Evolutionary conservation across 2,329 filamentous ascomycete species (phyloP).

Genomic region (Davidsoniella virescens): DNA sequence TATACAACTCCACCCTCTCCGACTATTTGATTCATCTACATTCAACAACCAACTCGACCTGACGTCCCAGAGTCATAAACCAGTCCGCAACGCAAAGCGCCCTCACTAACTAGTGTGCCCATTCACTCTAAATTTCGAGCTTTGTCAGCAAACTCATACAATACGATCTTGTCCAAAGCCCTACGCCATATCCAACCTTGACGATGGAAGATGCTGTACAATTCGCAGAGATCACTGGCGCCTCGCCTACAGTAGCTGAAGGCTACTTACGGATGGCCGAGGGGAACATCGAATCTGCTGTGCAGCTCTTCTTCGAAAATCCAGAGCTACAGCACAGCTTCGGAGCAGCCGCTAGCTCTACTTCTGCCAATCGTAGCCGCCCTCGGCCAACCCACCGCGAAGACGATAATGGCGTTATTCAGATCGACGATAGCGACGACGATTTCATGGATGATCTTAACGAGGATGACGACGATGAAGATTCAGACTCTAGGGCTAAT

Average conservation of each 20-base stretch:
- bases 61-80: no score
- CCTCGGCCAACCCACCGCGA: slow-evolving; percentile 20
- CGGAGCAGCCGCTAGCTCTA: slow-evolving; percentile 21
- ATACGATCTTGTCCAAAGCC: background rate
- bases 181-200: background rate
- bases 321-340: slow-evolving; percentile 48
- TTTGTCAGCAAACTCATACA: background rate
- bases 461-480: no score
- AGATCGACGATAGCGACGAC: slow-evolving; percentile 55
- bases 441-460: no score
- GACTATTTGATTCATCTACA: background rate
- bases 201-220: slow-evolving; percentile 55
- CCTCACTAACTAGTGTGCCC: background rate
- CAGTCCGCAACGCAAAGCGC: background rate
- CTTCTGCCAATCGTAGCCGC: slow-evolving; percentile 16
- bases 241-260: slow-evolving; percentile 54
- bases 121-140: background rate
- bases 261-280: slow-evolving; percentile 78
- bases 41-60: no score
- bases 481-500: slow-evolving; percentile 24
- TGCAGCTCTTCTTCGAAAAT: slow-evolving; percentile 81
- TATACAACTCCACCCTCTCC: background rate
- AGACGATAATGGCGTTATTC: slow-evolving; percentile 34
- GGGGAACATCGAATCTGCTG: slow-evolving; percentile 67
- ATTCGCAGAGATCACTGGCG: slow-evolving; percentile 70